These are phyloP conservation scores for Cylindrotheca fusiformis DNA, from an alignment of 108 stramenopile species.

Conservation along the genomic window DNA sequence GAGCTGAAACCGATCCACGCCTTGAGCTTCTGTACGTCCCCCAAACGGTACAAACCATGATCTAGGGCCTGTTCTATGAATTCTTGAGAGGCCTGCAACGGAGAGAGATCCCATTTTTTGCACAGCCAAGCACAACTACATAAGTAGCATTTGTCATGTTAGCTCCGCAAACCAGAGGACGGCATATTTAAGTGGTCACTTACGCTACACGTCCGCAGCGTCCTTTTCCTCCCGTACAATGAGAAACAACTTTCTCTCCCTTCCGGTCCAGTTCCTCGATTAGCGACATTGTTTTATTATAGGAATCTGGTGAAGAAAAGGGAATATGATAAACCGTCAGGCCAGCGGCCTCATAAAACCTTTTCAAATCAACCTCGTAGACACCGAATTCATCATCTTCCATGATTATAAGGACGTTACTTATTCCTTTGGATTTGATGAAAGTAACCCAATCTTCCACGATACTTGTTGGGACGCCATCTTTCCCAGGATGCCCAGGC, in stretches of 20 bases:
- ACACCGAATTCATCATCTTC: conserved; percentile 35
- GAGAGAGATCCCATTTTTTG: conserved; percentile 36
- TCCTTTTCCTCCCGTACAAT: conserved; percentile 53
- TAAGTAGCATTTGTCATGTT: too few relatives aligned
- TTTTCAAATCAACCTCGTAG: conserved; percentile 27
- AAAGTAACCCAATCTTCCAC: conserved; percentile 39
- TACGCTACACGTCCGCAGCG: conserved; percentile 45
- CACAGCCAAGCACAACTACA: conserved; percentile 39
- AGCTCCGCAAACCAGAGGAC: too few relatives aligned
- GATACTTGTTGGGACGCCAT: conserved; percentile 19
- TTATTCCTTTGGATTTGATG: conserved; percentile 26
- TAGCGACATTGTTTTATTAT: conserved; percentile 15
- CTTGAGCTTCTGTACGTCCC: conserved; percentile 30
- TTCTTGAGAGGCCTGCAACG: conserved; percentile 38
- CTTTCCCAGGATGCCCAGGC: conserved; percentile 21
- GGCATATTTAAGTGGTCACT: too few relatives aligned
- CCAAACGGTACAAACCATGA: conserved; percentile 43
- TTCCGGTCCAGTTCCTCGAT: conserved; percentile 14
- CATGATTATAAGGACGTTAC: conserved; percentile 25
- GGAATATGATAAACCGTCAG: conserved; percentile 28
- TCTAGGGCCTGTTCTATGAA: conserved; percentile 35
- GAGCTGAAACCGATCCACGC: conserved; percentile 26
- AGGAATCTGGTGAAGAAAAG: conserved; percentile 14
- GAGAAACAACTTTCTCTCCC: conserved; percentile 38
- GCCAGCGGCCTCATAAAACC: conserved; percentile 21